Base-by-base conservation (phyloP, 257 asterid species). In the Ajuga chamaepitys region DNA sequence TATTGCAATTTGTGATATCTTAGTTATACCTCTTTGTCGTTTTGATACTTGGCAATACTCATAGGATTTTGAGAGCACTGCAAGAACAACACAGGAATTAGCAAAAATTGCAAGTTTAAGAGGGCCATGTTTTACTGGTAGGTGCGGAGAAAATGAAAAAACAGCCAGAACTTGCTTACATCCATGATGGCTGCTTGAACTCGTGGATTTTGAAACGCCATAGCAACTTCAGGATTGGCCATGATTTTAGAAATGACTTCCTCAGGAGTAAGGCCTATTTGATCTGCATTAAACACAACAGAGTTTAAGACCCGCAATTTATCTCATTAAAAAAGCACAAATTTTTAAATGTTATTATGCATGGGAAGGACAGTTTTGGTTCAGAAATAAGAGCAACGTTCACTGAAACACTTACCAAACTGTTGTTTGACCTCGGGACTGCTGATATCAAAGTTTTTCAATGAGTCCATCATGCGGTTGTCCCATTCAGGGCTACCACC, bases 151-250 rank as follows among this genome's bases (percentile, higher is more conserved):
- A 45, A 14, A 18, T 32, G 38, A 62, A 13, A n/a, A 57, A 42
- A 28, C 56, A 32, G 38, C 11, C 62, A 69, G 46, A 57, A 28
- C 62, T 11, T 48, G 64, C 91, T 72, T 79, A 89, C 98, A n/a
- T 93, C 98, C 95, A 89, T 82, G 79, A 93, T 93, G 62, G 98
- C 98, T 38, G 93, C 95, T 84, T 93, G 98, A 74, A 93, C 88
- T 83, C 96, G 82, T 4, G 97, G 98, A 67, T 93, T 93, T 81
- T 93, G 98, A 77, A 93, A 93, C 30, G 98, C 97, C 96, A 84
- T 87, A 47, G 98, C 97, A 64, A 93, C 87, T 38, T 89, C 97
- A 4, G 98, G 97, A 75, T 89, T 89, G 47, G 95, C 91, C 98
- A 93, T 85, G 70, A 93, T 87, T 75, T 89, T 93, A 25, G 94